These are phyloP conservation scores for Saccharomycodes ludwigii DNA, from an alignment of 805 yeast species.

Conservation along the genomic window DNA sequence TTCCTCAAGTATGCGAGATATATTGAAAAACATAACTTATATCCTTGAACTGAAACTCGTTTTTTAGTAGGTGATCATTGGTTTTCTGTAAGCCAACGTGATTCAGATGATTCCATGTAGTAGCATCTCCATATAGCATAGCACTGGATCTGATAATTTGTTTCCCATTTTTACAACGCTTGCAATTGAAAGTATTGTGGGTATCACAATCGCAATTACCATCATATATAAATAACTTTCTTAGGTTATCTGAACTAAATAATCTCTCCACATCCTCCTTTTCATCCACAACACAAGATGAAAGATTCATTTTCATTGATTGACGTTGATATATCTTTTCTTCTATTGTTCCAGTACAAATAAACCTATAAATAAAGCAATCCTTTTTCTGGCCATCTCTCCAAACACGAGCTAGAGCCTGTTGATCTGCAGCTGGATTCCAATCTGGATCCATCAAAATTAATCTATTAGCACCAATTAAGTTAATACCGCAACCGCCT, in stretches of 20 bases:
- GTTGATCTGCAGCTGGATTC: constrained; percentile 98
- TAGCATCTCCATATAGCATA: constrained; percentile 94
- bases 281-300: constrained; percentile 95
- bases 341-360: constrained; percentile 89
- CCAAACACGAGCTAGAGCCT: constrained; percentile 96
- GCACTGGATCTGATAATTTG: constrained; percentile 63
- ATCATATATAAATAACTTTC: constrained; percentile 61
- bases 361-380: constrained; percentile 88
- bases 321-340: constrained; percentile 95
- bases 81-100: constrained; percentile 48
- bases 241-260: constrained; percentile 71
- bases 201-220: constrained; percentile 71
- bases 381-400: constrained; percentile 97
- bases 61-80: constrained; percentile 66
- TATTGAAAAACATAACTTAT: constrained; percentile 87
- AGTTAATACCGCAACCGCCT: constrained; percentile 96
- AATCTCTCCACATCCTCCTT: constrained; percentile 89
- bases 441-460: constrained; percentile 87
- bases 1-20: constrained; percentile 63
- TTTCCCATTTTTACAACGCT: constrained; percentile 53
- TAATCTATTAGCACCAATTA: constrained; percentile 90
- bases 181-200: constrained; percentile 83
- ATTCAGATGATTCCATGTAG: constrained; percentile 90
- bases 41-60: constrained; percentile 57
- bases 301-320: constrained; percentile 81